Evolutionary conservation across 768 basidiomycete genomes (phyloP).

Genomic region (Clitopilus passeckerianus): DNA sequence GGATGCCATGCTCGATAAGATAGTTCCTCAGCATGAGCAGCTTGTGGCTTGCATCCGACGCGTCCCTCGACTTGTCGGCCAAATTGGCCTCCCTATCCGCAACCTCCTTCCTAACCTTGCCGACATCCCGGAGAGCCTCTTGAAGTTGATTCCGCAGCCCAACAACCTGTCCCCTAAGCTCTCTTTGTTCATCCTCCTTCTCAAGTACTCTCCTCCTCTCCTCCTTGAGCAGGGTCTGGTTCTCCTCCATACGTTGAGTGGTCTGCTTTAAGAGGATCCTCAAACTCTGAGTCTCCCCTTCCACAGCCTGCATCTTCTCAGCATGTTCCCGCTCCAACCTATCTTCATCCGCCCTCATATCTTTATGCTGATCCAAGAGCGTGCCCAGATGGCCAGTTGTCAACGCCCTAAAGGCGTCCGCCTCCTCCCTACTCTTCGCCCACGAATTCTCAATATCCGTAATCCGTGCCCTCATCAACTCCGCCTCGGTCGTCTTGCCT

Average conservation of each 20-base stretch:
- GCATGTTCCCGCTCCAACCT: slow-evolving; percentile 67
- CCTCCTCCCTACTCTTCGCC: slow-evolving; percentile 90
- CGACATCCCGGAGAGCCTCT: slow-evolving; percentile 61
- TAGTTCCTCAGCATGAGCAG: slow-evolving; percentile 79
- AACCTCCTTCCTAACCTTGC: slow-evolving; percentile 65
- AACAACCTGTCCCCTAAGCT: slow-evolving; percentile 67
- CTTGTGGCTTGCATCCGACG: slow-evolving; percentile 67
- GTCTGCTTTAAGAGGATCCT: slow-evolving; percentile 79
- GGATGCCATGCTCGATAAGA: slow-evolving; percentile 84
- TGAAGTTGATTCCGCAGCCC: slow-evolving; percentile 73
- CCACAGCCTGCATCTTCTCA: slow-evolving; percentile 79
- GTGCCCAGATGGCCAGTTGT: slow-evolving; percentile 86
- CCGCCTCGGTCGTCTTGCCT: slow-evolving; percentile 65
- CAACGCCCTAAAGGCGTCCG: slow-evolving; percentile 81
- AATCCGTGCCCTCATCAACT: slow-evolving; percentile 58
- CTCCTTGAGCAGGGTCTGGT: slow-evolving; percentile 57
- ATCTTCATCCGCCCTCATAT: slow-evolving; percentile 81
- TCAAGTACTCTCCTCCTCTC: slow-evolving; percentile 65
- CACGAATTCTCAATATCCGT: slow-evolving; percentile 86
- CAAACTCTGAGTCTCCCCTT: slow-evolving; percentile 70
- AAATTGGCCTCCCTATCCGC: slow-evolving; percentile 61
- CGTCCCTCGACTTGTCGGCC: slow-evolving; percentile 57
- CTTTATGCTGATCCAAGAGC: slow-evolving; percentile 82
- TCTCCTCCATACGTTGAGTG: slow-evolving; percentile 64
- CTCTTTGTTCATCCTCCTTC: slow-evolving; percentile 57